Evolutionary conservation across 257 asterid species (phyloP).

Genomic region (Knoxia roxburghii): DNA sequence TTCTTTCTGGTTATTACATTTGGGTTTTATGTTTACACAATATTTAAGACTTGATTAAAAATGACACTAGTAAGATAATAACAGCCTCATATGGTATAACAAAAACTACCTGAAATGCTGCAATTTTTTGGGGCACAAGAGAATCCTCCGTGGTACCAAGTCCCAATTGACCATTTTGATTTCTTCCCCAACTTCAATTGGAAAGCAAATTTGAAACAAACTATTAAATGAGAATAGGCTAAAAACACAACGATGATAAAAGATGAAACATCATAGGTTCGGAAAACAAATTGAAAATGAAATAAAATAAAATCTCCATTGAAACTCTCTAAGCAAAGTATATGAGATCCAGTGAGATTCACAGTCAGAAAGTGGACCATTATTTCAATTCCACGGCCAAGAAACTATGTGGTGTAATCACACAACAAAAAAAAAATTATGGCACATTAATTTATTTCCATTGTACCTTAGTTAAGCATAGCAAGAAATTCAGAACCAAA

Average conservation of each 20-base stretch:
- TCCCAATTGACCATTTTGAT: constrained; percentile 99
- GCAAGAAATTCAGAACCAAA: neutral
- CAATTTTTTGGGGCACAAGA: constrained; percentile 76
- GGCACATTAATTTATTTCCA: neutral
- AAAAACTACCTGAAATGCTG: constrained; percentile 72
- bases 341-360: neutral
- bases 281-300: neutral
- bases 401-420: neutral
- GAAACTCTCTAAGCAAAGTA: neutral
- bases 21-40: too few species aligned
- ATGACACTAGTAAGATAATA: too few species aligned
- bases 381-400: neutral
- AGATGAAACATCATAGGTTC: neutral
- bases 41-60: too few species aligned
- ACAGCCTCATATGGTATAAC: neutral
- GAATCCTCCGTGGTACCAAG: constrained; percentile 91
- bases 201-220: constrained; percentile 8
- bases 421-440: neutral
- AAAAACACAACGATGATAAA: neutral
- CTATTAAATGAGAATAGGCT: neutral
- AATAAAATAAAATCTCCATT: neutral
- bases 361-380: neutral
- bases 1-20: neutral
- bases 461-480: neutral
- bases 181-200: constrained; percentile 88